A percentile compares a stretch with the other conserved stretches of the same genome.
phyloP scores from a whole-genome alignment of 78 protist species.

The Creolimax fragrantissima region DNA sequence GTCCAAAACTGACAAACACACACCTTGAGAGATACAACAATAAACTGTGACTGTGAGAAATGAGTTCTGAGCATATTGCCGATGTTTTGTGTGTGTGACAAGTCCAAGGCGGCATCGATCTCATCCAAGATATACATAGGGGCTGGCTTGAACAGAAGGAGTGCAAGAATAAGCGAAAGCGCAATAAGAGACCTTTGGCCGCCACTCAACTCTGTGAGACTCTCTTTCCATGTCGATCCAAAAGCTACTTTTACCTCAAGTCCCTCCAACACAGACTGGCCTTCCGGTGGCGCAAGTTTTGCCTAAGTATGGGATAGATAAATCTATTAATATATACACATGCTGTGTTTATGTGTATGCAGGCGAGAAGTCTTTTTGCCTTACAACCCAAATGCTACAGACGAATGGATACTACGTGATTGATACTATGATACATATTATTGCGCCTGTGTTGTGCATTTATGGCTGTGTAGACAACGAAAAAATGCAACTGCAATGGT shows the following conservation, averaged over 20 bases:
- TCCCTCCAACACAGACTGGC: constrained; percentile 32
- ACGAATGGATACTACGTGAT: not conserved
- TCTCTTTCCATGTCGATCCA: constrained; percentile 92
- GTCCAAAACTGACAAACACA: not conserved
- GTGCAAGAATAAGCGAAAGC: constrained; percentile 90
- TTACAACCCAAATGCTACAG: not conserved
- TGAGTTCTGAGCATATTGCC: constrained; percentile 70
- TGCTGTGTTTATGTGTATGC: not conserved
- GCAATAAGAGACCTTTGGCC: constrained; percentile 98
- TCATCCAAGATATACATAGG: constrained; percentile 99
- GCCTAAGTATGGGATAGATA: not conserved
- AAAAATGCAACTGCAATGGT: too few species aligned
- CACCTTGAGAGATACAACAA: constrained; percentile 84
- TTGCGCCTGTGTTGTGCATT: not conserved
- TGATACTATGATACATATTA: not conserved
- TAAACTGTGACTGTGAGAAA: constrained; percentile 74
- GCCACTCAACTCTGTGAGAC: constrained; percentile 91
- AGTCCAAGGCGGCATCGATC: constrained; percentile 99
- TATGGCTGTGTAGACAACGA: too few species aligned
- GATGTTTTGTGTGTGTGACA: constrained; percentile 93
- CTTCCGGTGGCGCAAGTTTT: constrained; percentile 28
- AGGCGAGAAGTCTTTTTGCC: constrained; percentile 14
- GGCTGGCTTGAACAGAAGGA: constrained; percentile 97
- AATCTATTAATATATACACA: not conserved
- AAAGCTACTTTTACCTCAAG: constrained; percentile 80